phyloP scores from a whole-genome alignment of 1,139 yeast genomes.

The Hanseniaspora gamundiae region DNA sequence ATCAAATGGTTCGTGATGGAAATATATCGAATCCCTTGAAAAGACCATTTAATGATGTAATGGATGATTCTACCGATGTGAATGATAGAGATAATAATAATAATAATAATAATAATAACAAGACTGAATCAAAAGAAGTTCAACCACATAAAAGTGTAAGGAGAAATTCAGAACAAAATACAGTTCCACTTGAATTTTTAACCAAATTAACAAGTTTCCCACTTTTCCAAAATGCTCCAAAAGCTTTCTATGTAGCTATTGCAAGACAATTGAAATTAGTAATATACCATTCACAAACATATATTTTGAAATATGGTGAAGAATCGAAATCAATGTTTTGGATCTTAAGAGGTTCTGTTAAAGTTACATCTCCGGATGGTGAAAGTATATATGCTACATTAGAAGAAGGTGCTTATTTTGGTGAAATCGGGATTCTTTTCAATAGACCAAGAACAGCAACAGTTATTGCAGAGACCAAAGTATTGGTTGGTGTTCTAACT shows the following conservation, averaged over 20 bases:
- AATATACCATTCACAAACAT: conserved; percentile 54
- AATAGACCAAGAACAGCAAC: conserved; percentile 71
- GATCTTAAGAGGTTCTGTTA: conserved; percentile 64
- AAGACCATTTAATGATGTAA: too few species aligned
- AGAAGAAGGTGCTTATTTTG: conserved; percentile 59
- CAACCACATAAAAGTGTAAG: not conserved
- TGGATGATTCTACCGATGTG: too few species aligned
- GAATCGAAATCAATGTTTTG: conserved; percentile 72
- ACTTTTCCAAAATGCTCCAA: conserved; percentile 54
- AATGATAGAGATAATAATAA: too few species aligned
- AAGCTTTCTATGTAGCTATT: conserved; percentile 45
- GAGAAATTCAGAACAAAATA: conserved; percentile 1
- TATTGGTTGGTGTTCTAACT: conserved; percentile 55
- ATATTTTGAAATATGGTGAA: conserved; percentile 58
- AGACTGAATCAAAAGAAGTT: not conserved
- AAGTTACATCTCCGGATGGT: conserved; percentile 64
- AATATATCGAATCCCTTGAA: too few species aligned
- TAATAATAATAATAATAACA: too few species aligned
- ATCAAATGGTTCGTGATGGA: too few species aligned
- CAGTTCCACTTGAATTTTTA: conserved; percentile 41
- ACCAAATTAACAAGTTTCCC: conserved; percentile 45
- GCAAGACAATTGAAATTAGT: conserved; percentile 46
- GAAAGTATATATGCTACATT: conserved; percentile 63
- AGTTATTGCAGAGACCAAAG: conserved; percentile 58
- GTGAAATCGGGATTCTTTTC: conserved; percentile 66